Base-by-base conservation (phyloP, 176 grass and related monocot species). In the Eleusine indica region DNA sequence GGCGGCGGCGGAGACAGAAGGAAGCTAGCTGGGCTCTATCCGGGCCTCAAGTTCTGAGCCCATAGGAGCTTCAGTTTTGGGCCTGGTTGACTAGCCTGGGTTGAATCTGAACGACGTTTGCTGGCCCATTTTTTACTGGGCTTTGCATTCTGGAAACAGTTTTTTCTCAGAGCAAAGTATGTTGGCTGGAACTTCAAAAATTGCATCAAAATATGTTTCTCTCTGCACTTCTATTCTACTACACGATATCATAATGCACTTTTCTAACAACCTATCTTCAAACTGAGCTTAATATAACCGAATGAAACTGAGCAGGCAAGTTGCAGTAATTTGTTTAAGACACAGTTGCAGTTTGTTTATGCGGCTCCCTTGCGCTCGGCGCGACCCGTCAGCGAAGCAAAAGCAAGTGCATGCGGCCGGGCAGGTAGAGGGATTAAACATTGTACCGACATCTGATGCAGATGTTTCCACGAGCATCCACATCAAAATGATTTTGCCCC, bases 401-500 rank as follows among this genome's bases (percentile, higher is more conserved):
- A 71, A 64, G 64, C 72, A 71, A 62, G 9, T 62, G 28, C 66
- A 21, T 35, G 17, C 28, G 63, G 25, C 0, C 14, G 4, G 18
- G 54, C 54, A 57, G 54, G 18, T 19, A 35, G 66, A 58, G 21
- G 37, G 78, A 75, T 82, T 82, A 82, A 82, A 77, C 86, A 87
- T 49, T 15, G 66, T 80, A 71, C 75, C 80, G 80, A 87, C 89
- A 87, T 80, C 84, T 54, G 69, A 90, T 83, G 84, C 80, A 79
- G 88, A 83, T 90, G 88, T 87, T 80, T 79, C 88, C 54, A 44
- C 74, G 70, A 67, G 84, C 29, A 90, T 83, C 74, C 84, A 68
- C 89, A 79, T 63, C 80, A 79, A 74, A 74, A 90, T 83, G 74
- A 70, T 73, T 64, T 74, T 89, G 83, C 72, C 83, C 49, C 66